These are phyloP conservation scores for Dendrobium officinale DNA, from an alignment of 106 monocot genomes.

Conservation along the genomic window DNA sequence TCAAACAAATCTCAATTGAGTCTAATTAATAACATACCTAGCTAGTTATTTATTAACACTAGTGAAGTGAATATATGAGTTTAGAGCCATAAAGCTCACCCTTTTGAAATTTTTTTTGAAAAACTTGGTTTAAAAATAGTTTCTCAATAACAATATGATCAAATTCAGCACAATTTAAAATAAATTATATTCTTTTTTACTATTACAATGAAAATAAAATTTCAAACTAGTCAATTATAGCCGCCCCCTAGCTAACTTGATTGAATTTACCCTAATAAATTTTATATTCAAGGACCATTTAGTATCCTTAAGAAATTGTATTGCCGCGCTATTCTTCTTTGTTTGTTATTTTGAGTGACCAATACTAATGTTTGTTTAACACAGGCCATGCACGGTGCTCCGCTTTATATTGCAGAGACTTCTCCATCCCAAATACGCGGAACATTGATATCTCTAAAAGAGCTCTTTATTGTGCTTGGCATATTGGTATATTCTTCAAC, in stretches of 20 bases:
- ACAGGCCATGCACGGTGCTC: slow-evolving; percentile 99
- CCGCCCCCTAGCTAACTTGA: too few species aligned
- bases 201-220: not conserved
- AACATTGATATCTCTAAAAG: slow-evolving; percentile 94
- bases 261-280: too few species aligned
- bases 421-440: slow-evolving; percentile 95
- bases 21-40: not conserved
- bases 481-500: slow-evolving; percentile 53
- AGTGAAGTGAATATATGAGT: not conserved
- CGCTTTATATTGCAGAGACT: slow-evolving; percentile 95
- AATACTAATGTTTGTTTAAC: not conserved
- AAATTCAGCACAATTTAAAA: not conserved
- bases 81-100: not conserved
- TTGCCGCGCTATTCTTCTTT: too few species aligned
- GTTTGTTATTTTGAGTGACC: not conserved
- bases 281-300: too few species aligned
- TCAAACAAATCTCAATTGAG: too few species aligned
- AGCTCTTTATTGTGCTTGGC: slow-evolving; percentile 92
- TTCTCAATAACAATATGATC: not conserved
- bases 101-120: not conserved
- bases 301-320: too few species aligned
- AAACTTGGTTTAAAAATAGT: not conserved
- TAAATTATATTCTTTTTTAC: not conserved
- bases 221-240: too few species aligned
- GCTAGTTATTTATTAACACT: not conserved